These are phyloP conservation scores for Xerocomus brunneocitrinus DNA, from an alignment of 768 basidiomycete genomes.

Conservation along the genomic window DNA sequence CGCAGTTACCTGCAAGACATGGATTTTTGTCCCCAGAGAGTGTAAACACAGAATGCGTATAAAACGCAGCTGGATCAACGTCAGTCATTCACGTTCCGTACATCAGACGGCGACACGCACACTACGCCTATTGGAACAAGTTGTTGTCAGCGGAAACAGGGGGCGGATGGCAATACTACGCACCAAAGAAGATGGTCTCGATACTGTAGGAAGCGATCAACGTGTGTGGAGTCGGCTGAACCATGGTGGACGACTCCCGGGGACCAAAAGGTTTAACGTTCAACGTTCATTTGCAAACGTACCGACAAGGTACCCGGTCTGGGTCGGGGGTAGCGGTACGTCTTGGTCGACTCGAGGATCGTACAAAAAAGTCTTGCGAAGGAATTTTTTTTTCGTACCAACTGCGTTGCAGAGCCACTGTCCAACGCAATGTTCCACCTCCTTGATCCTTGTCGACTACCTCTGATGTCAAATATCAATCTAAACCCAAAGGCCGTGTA, in stretches of 20 bases:
- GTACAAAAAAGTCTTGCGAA: not conserved
- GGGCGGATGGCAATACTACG: not conserved
- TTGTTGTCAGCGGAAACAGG: not conserved
- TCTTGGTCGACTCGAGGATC: too few species aligned
- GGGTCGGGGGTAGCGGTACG: too few species aligned
- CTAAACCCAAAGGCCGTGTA: too few species aligned
- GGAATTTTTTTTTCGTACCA: not conserved
- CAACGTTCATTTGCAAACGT: too few species aligned
- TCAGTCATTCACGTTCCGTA: not conserved
- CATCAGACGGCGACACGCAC: constrained; percentile 1
- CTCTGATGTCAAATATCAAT: too few species aligned
- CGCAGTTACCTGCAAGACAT: constrained; percentile 6
- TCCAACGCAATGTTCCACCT: too few species aligned
- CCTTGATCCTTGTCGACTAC: too few species aligned
- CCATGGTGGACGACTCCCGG: constrained; percentile 4
- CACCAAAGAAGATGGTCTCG: constrained; percentile 19
- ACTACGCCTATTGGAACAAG: constrained; percentile 9
- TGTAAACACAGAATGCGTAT: constrained; percentile 13
- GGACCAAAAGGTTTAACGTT: not conserved
- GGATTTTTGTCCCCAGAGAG: constrained; percentile 10
- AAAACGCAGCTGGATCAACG: constrained; percentile 9
- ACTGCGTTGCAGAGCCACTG: not conserved
- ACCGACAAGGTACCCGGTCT: too few species aligned
- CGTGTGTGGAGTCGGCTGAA: not conserved
- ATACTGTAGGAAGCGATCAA: constrained; percentile 2